Base-by-base conservation (phyloP, 208 protist genomes). In the Trypanosoma caninum region DNA sequence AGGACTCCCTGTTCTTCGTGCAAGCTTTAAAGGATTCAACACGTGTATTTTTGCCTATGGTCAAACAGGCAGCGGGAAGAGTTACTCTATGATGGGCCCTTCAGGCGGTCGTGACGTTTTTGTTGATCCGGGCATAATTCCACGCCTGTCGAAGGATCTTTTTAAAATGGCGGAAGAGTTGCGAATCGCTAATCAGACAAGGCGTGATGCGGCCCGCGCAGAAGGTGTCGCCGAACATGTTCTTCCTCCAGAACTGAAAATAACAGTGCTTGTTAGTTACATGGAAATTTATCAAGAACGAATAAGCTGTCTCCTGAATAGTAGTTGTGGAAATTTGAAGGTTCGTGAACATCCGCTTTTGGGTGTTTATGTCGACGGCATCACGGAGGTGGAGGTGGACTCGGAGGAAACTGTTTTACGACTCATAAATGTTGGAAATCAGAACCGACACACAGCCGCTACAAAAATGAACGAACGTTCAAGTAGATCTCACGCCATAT, bases 401-500 rank as follows among this genome's bases (percentile, higher is more conserved):
- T 76, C 69, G 22, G 72, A 77, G 20, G 74, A 80, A 2, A 61
- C 87, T 58, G 74, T 91, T 46, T 25, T 89, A 47, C 61, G 71
- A 22, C 64, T 95, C 33, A 89, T 98, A 65, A 42, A 63, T 28
- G 53, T 67, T 23, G 91, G 87, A 35, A 94, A 93, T 59, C 45
- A 68, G 11, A 53, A 56, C 47, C 76, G 93, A 0, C 84, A 89
- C 70, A 89, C 87, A 6, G 95, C 91, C 1, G 56, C 70, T 2
- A 99, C 97, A 0, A 76, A 82, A 33, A 97, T 98, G 93, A 99
- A 99, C 67, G 85, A 97, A n/a, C 70, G 74, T 30, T 97, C 87
- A 18, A 97, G 84, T 50, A 81, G 98, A 30, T 98, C 97, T 3
- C 98, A 99, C 74, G 97, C 97, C 25, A 97, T 99, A 46, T 98